Percentiles rank a stretch among this genome's conserved stretches.
phyloP scores from a whole-genome alignment of 108 stramenopile genomes.

The Conticribra guillardii region DNA sequence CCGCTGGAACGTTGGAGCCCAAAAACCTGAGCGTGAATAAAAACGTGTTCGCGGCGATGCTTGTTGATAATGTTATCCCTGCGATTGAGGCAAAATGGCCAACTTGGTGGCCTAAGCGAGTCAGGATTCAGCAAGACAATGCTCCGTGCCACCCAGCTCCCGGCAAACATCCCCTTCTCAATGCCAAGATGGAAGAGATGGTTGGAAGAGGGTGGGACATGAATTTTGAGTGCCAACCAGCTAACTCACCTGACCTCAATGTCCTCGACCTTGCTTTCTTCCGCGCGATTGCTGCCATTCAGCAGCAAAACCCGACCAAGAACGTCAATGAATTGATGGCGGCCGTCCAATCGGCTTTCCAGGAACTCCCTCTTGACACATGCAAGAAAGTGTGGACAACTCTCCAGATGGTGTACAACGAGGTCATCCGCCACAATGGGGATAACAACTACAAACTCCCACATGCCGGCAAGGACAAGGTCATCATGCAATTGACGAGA shows the following conservation, averaged over 20 bases:
- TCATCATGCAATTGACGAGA: too few relatives aligned
- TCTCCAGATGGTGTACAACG: too few relatives aligned
- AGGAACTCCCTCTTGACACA: constrained; percentile 1
- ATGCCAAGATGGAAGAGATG: neutral
- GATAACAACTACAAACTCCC: too few relatives aligned
- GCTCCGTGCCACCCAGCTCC: too few relatives aligned
- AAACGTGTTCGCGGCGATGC: neutral
- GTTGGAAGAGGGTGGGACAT: neutral
- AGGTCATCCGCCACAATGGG: too few relatives aligned
- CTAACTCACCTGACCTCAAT: constrained; percentile 21
- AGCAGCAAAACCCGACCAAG: constrained; percentile 11
- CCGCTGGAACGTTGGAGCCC: neutral
- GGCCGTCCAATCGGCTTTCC: neutral
- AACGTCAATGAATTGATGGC: constrained; percentile 6
- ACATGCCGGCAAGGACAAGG: too few relatives aligned
- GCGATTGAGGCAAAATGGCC: constrained; percentile 8
- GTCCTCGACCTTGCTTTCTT: constrained; percentile 21
- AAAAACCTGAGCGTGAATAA: neutral
- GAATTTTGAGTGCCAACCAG: neutral
- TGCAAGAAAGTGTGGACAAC: constrained; percentile 24
- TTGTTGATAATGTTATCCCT: neutral
- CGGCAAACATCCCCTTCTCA: too few relatives aligned
- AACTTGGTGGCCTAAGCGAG: constrained; percentile 3
- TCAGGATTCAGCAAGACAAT: constrained; percentile 18
- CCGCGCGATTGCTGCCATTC: constrained; percentile 17